A percentile compares a stretch with the other conserved stretches of the same genome.
phyloP scores from a whole-genome alignment of 2,329 filamentous ascomycete species.

The Fusarium poae region DNA sequence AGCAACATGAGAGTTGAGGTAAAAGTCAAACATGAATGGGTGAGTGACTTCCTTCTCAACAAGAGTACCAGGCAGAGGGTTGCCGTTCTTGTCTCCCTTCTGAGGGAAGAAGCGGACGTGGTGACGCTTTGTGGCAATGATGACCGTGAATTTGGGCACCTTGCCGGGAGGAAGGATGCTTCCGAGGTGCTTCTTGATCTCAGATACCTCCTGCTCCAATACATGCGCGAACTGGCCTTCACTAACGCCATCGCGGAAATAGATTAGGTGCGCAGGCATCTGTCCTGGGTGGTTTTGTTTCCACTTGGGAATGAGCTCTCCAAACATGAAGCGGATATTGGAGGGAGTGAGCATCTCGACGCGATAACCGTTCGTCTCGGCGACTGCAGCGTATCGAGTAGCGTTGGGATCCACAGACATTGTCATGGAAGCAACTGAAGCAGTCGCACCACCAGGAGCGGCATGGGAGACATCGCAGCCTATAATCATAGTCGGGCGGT shows the following conservation, averaged over 20 bases:
- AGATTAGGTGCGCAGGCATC: conserved; percentile 81
- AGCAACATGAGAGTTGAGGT: conserved; percentile 72
- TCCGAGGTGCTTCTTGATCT: conserved; percentile 74
- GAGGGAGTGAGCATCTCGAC: conserved; percentile 79
- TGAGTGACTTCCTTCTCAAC: conserved; percentile 92
- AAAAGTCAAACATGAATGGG: conserved; percentile 92
- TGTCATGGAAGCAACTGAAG: conserved; percentile 90
- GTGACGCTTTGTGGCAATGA: conserved; percentile 93
- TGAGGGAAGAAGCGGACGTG: conserved; percentile 93
- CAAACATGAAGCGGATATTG: conserved; percentile 76
- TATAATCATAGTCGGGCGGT: conserved; percentile 80
- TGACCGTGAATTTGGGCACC: conserved; percentile 79
- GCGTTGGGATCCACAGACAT: conserved; percentile 80
- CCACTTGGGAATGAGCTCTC: conserved; percentile 75
- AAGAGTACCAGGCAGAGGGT: conserved; percentile 86
- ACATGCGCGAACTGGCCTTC: conserved; percentile 88
- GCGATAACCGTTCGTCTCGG: conserved; percentile 85
- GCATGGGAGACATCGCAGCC: conserved; percentile 93
- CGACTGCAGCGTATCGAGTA: conserved; percentile 81
- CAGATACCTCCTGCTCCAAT: conserved; percentile 79
- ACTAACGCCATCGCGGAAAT: conserved; percentile 92
- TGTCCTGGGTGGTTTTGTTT: conserved; percentile 60
- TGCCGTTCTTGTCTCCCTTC: conserved; percentile 78
- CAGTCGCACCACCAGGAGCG: conserved; percentile 72
- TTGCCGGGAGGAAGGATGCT: conserved; percentile 54